These are phyloP conservation scores for Capronia coronata DNA, from an alignment of 2,329 filamentous ascomycete species.

Conservation along the genomic window DNA sequence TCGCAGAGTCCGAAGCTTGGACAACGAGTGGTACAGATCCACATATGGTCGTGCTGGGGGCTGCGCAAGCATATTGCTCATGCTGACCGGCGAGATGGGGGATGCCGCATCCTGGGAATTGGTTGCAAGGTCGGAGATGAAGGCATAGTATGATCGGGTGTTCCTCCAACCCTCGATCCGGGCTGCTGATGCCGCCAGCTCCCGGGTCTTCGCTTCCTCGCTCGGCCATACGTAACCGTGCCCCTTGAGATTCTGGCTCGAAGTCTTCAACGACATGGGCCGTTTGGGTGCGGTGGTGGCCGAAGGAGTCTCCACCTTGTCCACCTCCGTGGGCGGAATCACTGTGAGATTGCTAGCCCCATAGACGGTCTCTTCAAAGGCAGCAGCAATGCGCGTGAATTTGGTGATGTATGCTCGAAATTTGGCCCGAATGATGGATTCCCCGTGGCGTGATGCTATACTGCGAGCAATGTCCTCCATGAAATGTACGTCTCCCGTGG, in stretches of 20 bases:
- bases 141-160: conserved; percentile 91
- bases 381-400: conserved; percentile 84
- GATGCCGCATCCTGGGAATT: conserved; percentile 34
- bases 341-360: conserved; percentile 78
- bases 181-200: conserved; percentile 84
- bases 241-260: conserved; percentile 50
- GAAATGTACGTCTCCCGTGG: conserved; percentile 81
- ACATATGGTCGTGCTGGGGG: conserved; percentile 59
- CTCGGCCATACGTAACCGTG: conserved; percentile 96
- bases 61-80: conserved; percentile 53
- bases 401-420: conserved; percentile 93
- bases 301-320: conserved; percentile 43
- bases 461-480: conserved; percentile 80
- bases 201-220: conserved; percentile 69
- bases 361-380: conserved; percentile 93
- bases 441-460: conserved; percentile 78
- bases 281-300: conserved; percentile 6
- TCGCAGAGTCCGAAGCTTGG: conserved; percentile 76
- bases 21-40: conserved; percentile 86
- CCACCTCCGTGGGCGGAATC: conserved; percentile 65
- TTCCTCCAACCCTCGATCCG: conserved; percentile 96
- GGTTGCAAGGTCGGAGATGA: conserved; percentile 64
- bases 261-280: conserved; percentile 23
- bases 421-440: conserved; percentile 82
- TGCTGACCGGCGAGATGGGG: conserved; percentile 32